Evolutionary conservation across 1,284 basidiomycete species (phyloP).

Genomic region (Phylloporus sp.): DNA sequence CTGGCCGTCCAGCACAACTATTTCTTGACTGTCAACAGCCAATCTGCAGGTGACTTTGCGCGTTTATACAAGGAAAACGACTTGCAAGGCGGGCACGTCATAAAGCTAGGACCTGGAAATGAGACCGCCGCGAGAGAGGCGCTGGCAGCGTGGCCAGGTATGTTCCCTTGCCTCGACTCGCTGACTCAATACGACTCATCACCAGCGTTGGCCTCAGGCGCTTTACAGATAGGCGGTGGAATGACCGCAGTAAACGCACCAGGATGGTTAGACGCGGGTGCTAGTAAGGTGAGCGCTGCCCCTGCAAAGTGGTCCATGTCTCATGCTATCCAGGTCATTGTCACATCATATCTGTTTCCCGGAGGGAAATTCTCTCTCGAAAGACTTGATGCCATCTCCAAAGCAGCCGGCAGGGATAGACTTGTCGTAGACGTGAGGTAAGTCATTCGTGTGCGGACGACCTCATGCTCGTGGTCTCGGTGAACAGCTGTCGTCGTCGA

Average conservation of each 20-base stretch:
- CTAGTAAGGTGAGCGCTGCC: conserved; percentile 74
- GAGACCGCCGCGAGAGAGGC: conserved; percentile 87
- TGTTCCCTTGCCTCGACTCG: conserved; percentile 2
- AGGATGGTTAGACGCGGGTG: conserved; percentile 88
- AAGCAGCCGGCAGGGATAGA: conserved; percentile 80
- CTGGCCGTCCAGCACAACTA: neutral
- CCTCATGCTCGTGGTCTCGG: conserved; percentile 1
- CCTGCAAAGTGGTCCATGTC: conserved; percentile 1
- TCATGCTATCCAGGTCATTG: conserved; percentile 74
- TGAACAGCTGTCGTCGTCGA: conserved; percentile 80
- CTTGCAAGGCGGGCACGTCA: conserved; percentile 91
- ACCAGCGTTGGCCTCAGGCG: conserved; percentile 45
- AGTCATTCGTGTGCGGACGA: conserved; percentile 3
- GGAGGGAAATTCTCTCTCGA: conserved; percentile 77
- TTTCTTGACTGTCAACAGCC: conserved; percentile 49
- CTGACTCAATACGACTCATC: conserved; percentile 6
- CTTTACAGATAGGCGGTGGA: conserved; percentile 93
- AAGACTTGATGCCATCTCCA: conserved; percentile 67
- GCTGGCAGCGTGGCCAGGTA: conserved; percentile 83
- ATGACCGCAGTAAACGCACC: conserved; percentile 83
- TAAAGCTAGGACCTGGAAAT: conserved; percentile 93
- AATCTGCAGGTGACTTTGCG: conserved; percentile 84
- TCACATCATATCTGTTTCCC: conserved; percentile 96
- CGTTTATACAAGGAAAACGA: conserved; percentile 73
- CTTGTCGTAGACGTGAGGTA: conserved; percentile 97